Conservation (phyloP, 495 filamentous ascomycete genomes). For the Trichoderma orchidacearum region DNA sequence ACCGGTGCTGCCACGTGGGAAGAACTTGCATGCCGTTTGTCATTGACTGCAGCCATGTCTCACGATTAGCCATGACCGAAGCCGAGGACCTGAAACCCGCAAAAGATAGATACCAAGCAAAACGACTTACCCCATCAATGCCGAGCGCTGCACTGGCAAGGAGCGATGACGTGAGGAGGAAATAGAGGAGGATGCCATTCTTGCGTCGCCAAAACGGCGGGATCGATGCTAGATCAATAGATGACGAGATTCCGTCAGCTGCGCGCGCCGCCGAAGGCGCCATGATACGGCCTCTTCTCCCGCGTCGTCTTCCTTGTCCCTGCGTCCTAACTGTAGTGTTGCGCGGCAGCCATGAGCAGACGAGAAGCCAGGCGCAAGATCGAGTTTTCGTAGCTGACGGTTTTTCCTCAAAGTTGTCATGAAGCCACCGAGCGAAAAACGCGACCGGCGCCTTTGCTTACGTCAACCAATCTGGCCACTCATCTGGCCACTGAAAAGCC, state of each 20-base stretch:
- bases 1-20: neutral
- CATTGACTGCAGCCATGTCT: neutral
- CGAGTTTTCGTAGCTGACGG: too few relatives aligned
- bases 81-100: neutral
- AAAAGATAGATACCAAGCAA: neutral
- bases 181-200: slow-evolving; percentile 18
- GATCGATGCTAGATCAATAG: slow-evolving; percentile 13
- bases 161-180: slow-evolving; percentile 17
- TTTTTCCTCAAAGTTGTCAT: neutral
- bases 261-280: neutral
- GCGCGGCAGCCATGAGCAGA: too few relatives aligned
- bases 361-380: too few relatives aligned
- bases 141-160: slow-evolving; percentile 16
- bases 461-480: neutral
- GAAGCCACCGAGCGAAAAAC: neutral
- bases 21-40: neutral
- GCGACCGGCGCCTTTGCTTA: neutral
- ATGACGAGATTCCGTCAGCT: slow-evolving; percentile 4
- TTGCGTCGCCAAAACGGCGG: slow-evolving; percentile 17
- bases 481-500: too few relatives aligned
- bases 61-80: neutral
- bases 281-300: slow-evolving; percentile 3
- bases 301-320: too few relatives aligned
- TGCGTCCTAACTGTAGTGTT: neutral
- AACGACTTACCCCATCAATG: slow-evolving; percentile 14